Evolutionary conservation across 768 basidiomycete genomes (phyloP), one percentile per base, ranked within the genome.

Genomic region (Mycena polygramma): DNA sequence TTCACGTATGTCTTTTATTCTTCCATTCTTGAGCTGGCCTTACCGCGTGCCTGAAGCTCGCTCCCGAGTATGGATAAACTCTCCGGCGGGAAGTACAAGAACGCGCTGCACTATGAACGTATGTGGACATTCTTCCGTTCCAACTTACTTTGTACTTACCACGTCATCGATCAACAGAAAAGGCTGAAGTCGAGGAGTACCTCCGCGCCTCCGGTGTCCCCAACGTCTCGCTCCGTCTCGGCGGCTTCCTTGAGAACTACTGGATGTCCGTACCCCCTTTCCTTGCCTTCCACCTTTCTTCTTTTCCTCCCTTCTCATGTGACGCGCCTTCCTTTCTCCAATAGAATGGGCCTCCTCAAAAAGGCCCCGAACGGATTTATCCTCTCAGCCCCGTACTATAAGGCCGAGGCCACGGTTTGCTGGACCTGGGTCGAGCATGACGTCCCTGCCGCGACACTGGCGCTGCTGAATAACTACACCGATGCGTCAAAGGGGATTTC

Each of bases 1-100:
- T 48, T 48, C 20, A 48, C 46, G 46, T 48, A 48, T 20, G 46
- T 77, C 46, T 3, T n/a, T 14, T 48, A 48, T 19, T 20, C 46
- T 20, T n/a, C 46, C 8, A 4, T 17, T 17, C 4, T 19, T 48
- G 15, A 14, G 20, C 46, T 48, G 20, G 20, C 19, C 19, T 48
- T n/a, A 30, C 30, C 30, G 30, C 6, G 30, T 30, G 30, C 30
- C 30, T 48, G 15, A 48, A 48, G 46, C 46, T 48, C 46, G 15
- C 19, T 48, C 3, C 46, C 46, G 15, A 19, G 20, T 19, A 11
- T 48, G 20, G 20, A n/a, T 17, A 48, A 48, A 20, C 10, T 20
- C 46, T 48, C 46, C 1, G 46, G 46, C 19, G 46, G 46, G 20
- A 48, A 48, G 19, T 48, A 48, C 46, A 48, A 48, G 46, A 48